Base-by-base conservation (phyloP, 1,284 basidiomycete genomes). In the Boletellus deceptivus region DNA sequence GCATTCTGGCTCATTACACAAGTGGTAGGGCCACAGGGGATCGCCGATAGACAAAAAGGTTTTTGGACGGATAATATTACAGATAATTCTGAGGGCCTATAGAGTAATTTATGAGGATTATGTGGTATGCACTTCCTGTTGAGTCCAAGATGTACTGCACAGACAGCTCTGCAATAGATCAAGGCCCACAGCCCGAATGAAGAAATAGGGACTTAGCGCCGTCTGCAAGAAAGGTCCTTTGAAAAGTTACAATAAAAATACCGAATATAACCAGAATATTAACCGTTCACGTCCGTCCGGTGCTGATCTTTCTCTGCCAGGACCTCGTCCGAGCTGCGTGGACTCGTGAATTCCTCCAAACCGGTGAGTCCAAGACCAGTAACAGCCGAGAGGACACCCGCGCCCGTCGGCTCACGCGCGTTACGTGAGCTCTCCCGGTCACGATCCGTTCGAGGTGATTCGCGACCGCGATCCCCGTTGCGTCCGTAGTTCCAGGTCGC, bases 1-100 rank as follows among this genome's bases (percentile, higher is more conserved):
- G 70, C 80, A 3, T 92, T 89, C 64, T 82, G 79, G 76, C 73
- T 75, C 41, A 74, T 46, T 40, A 16, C 52, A 27, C 47, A 55
- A 33, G 33, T 24, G 9, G 20, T 55, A 2, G 43, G 17, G 24
- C 1, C 50, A 39, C 43, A 55, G 14, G 36, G 8, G n/a, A n/a
- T n/a, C 20, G 1, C 35, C 14, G 51, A 53, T 31, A 47, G 10
- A 24, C 20, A 11, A 3, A 13, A 29, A 7, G 45, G 45, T 4
- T 34, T 62, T 36, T 64, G 63, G 63, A 25, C 39, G 22, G 39
- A 50, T 40, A 0, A 36, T 20, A 10, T 25, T 42, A 9, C 10
- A 13, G 25, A 31, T 36, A 29, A 9, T 37, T 3, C 10, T 1
- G 5, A 39, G 44, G n/a, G 40, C 16, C 16, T n/a, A 35, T 44